These are phyloP conservation scores for Exophiala bonariae DNA, from an alignment of 2,329 filamentous ascomycete species.

Conservation along the genomic window DNA sequence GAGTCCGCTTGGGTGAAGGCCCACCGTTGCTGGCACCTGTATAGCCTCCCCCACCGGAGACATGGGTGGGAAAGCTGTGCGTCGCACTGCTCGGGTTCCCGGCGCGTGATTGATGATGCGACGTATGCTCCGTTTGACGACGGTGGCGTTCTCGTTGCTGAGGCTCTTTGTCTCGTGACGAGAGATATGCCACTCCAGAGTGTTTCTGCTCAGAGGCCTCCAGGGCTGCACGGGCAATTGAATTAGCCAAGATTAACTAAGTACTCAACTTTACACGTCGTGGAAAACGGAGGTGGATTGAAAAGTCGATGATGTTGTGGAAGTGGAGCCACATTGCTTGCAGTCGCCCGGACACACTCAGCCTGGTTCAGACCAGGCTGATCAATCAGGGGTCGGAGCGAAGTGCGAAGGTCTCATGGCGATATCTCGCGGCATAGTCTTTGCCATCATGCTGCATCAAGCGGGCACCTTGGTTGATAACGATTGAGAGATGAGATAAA, in stretches of 20 bases:
- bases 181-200: conserved; percentile 18
- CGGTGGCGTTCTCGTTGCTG: conserved; percentile 13
- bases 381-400: too few relatives aligned
- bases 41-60: neutral
- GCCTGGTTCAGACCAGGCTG: too few relatives aligned
- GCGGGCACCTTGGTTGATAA: neutral
- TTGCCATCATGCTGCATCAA: neutral
- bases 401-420: too few relatives aligned
- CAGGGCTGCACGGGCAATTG: conserved; percentile 5
- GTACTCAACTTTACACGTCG: neutral
- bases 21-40: neutral
- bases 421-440: too few relatives aligned
- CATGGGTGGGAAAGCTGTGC: conserved; percentile 8
- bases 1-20: neutral
- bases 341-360: neutral
- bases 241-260: too few relatives aligned
- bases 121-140: neutral
- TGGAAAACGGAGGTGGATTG: too few relatives aligned
- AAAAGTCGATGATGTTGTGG: too few relatives aligned
- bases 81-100: conserved; percentile 5
- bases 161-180: conserved; percentile 20
- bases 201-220: conserved; percentile 22
- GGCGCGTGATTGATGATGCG: conserved; percentile 5
- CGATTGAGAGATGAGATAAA: neutral
- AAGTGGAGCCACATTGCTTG: neutral